Conservation (phyloP, 257 asterid genomes). For the Avicennia marina region DNA sequence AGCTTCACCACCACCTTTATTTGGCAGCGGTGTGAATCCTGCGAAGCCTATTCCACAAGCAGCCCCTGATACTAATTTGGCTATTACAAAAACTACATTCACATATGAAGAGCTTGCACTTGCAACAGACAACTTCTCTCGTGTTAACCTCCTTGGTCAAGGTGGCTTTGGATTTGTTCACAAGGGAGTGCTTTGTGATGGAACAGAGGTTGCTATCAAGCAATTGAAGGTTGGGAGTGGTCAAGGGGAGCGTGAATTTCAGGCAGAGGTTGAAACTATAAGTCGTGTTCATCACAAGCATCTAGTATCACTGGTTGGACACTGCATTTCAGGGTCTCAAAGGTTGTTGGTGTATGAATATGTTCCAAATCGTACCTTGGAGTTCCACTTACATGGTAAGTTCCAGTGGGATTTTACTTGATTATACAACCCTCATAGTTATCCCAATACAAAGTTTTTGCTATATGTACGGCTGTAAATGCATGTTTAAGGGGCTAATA, state of each 20-base stretch:
- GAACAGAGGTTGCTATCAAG: constrained; percentile 75
- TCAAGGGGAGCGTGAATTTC: constrained; percentile 92
- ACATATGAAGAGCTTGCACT: constrained; percentile 63
- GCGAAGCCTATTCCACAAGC: constrained; percentile 28
- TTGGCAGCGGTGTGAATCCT: constrained; percentile 36
- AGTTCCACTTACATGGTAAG: constrained; percentile 85
- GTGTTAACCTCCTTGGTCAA: constrained; percentile 66
- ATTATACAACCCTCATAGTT: constrained; percentile 5
- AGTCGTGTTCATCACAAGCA: constrained; percentile 72
- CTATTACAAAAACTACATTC: constrained; percentile 45
- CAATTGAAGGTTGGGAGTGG: too few species aligned
- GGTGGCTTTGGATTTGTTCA: constrained; percentile 94
- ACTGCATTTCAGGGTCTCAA: constrained; percentile 77
- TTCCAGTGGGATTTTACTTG: constrained; percentile 3
- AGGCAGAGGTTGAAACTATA: constrained; percentile 84
- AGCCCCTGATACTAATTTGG: constrained; percentile 19
- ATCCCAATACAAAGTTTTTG: constrained; percentile 2
- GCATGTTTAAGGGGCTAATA: too few species aligned
- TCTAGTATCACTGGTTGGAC: constrained; percentile 68
- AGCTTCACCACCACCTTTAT: constrained; percentile 32
- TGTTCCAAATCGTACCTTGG: constrained; percentile 68
- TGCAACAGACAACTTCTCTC: constrained; percentile 62
- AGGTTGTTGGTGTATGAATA: constrained; percentile 80
- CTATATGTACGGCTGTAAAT: too few species aligned
- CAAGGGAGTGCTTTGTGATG: constrained; percentile 69